phyloP scores from a whole-genome alignment of 768 basidiomycete species.

The Trametes cingulata region DNA sequence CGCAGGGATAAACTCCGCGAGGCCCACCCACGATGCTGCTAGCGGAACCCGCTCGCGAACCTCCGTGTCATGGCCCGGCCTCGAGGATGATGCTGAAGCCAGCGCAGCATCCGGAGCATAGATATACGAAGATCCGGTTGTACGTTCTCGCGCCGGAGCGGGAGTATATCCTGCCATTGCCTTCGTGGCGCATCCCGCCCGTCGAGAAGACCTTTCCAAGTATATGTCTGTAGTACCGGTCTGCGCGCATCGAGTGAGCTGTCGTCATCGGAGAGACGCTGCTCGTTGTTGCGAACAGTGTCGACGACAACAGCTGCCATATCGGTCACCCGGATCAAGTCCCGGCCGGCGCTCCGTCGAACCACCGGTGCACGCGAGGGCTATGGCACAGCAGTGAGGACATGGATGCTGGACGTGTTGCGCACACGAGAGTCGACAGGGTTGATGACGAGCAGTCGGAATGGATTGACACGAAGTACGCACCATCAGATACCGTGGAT shows the following conservation, averaged over 20 bases:
- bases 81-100: background rate
- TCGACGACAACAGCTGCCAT: background rate
- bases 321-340: background rate
- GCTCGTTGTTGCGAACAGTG: background rate
- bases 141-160: background rate
- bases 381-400: too few relatives aligned
- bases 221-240: background rate
- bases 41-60: background rate
- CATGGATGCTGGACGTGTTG: too few relatives aligned
- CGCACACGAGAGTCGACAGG: too few relatives aligned
- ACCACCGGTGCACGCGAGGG: too few relatives aligned
- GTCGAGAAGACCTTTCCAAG: background rate
- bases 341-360: too few relatives aligned
- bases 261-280: background rate
- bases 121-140: conserved; percentile 5
- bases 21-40: background rate
- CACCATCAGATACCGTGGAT: too few relatives aligned
- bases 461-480: too few relatives aligned
- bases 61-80: background rate
- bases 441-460: too few relatives aligned
- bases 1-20: conserved; percentile 12
- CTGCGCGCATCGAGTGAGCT: background rate
- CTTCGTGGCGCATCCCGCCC: conserved; percentile 2
- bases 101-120: conserved; percentile 6
- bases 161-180: background rate